phyloP scores from a whole-genome alignment of 306 rosid species.

The Sesbania bispinosa region DNA sequence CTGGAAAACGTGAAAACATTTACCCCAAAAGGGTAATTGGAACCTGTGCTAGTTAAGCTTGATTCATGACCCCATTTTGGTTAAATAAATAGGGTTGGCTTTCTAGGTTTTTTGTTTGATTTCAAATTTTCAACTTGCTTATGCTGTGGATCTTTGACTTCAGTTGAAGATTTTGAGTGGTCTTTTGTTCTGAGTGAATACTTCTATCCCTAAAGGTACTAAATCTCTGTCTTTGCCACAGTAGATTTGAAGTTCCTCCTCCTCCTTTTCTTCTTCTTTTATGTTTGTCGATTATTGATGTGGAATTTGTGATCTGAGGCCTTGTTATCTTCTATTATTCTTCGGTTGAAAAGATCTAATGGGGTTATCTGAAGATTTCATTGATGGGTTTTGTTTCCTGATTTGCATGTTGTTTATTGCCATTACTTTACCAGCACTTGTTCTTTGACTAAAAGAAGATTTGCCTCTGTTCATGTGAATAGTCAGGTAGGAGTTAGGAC shows the following conservation, averaged over 20 bases:
- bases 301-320: constrained; percentile 21
- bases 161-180: constrained; percentile 4
- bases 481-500: not conserved
- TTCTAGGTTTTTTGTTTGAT: constrained; percentile 12
- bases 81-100: not conserved
- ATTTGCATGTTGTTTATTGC: constrained; percentile 7
- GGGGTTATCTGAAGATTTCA: not conserved
- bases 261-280: not conserved
- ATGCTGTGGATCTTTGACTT: constrained; percentile 23
- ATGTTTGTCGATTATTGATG: not conserved
- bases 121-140: not conserved
- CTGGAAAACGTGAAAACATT: not conserved
- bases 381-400: constrained; percentile 19
- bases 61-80: constrained; percentile 15
- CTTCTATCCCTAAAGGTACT: not conserved
- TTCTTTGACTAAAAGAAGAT: constrained; percentile 12
- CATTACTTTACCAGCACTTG: not conserved
- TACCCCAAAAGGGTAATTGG: not conserved
- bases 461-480: constrained; percentile 10
- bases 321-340: not conserved
- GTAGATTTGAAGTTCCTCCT: not conserved
- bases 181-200: not conserved
- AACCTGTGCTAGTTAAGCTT: not conserved
- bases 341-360: constrained; percentile 24
- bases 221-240: not conserved